Evolutionary conservation across 2,329 filamentous ascomycete species (phyloP), one percentile per base, ranked within the genome.

Genomic region (Leptographium wingfieldii): DNA sequence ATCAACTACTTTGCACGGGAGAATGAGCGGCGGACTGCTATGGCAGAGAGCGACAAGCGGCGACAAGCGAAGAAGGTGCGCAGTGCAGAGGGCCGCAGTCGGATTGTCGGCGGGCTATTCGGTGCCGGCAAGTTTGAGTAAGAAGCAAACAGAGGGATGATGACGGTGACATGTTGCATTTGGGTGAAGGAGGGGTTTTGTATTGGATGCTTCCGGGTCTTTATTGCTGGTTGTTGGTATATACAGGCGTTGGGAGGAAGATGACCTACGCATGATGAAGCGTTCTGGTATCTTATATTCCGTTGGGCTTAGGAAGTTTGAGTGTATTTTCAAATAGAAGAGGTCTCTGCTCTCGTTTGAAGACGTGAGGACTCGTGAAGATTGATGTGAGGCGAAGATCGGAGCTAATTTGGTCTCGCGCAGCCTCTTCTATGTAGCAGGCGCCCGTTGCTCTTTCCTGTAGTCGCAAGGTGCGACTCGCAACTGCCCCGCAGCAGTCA

Each of bases 1-100:
- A 74, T 86, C 61, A 80, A 81, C 66, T 82, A 78, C 62, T 82
- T 85, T 64, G 80, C 80, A 10, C 73, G 82, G 33, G 81, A 84
- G 70, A 82, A 73, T 58, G 83, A 85, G 69, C 74, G 80, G 58
- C 72, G 75, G 57, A 80, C 80, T 16, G 76, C 76, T 62, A 68
- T 85, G 56, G 74, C 77, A 38, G 80, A 85, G 71, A 78, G 71
- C 55, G 82, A 85, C 72, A 76, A 76, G 68, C 75, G 79, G 67
- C 75, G 83, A 62, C 79, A 84, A 73, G 77, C 77, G 68, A 81
- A 73, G 70, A 81, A 81, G 73, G 76, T 76, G 59, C 79, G 77
- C 68, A 81, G 81, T 1, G 82, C 79, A 1, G 79, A 82, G 72
- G 79, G 73, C 56, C 73, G 84, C 67, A 73, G 79, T 33, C 78